phyloP scores from a whole-genome alignment of 108 stramenopile species.

The Stephanodiscus triporus region DNA sequence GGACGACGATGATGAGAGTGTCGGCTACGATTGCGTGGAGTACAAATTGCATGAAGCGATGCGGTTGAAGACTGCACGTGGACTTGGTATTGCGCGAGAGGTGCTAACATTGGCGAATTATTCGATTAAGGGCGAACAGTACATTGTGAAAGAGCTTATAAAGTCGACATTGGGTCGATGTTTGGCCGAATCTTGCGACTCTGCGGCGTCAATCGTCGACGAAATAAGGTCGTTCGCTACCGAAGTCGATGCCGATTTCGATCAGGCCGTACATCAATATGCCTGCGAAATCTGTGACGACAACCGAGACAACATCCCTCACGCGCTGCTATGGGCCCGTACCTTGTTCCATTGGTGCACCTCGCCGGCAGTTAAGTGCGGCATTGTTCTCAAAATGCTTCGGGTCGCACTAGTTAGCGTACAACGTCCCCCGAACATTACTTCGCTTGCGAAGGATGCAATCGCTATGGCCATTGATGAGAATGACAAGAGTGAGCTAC shows the following conservation, averaged over 20 bases:
- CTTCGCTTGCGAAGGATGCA: conserved; percentile 64
- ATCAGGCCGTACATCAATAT: conserved; percentile 59
- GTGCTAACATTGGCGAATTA: conserved; percentile 45
- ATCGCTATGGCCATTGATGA: conserved; percentile 70
- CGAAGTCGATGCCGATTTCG: conserved; percentile 51
- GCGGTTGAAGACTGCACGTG: conserved; percentile 62
- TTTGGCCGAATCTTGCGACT: neutral
- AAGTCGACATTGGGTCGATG: conserved; percentile 16
- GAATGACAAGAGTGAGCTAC: conserved; percentile 68
- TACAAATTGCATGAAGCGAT: conserved; percentile 65
- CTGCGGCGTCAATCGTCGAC: conserved; percentile 16
- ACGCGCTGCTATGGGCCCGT: conserved; percentile 12
- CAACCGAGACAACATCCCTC: conserved; percentile 52
- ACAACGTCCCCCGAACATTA: conserved; percentile 62
- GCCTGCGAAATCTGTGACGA: conserved; percentile 62
- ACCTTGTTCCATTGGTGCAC: conserved; percentile 63
- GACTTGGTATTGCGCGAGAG: conserved; percentile 52
- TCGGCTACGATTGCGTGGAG: conserved; percentile 65
- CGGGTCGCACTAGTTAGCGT: conserved; percentile 72
- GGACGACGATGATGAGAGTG: conserved; percentile 47
- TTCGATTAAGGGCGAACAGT: conserved; percentile 58
- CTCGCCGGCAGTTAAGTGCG: conserved; percentile 56
- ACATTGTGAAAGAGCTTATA: conserved; percentile 69
- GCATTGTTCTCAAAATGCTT: conserved; percentile 66
- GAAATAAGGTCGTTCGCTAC: conserved; percentile 61